Base-by-base conservation (phyloP, 768 basidiomycete genomes). In the Tylopilus plumbeoviolaceoides region DNA sequence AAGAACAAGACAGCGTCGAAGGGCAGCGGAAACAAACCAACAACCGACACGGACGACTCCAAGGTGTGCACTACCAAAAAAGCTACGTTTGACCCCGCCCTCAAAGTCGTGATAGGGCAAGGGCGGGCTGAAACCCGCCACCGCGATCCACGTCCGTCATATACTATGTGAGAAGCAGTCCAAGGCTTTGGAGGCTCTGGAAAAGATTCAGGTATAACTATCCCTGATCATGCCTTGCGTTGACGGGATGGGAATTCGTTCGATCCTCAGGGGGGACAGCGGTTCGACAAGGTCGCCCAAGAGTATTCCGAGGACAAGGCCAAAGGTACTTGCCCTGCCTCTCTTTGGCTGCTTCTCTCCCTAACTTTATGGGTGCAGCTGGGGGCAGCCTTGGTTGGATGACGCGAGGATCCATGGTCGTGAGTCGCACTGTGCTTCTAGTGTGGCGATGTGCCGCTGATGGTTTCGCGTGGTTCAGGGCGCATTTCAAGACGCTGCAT, bases 251-350 rank as follows among this genome's bases (percentile, higher is more conserved):
- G 23, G n/a, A 31, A 42, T 30, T 20, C 17, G 25, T 23, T 20
- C 15, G 30, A 30, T 44, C 38, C 25, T 51, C 79, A 81, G 87
- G 85, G 81, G 55, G 91, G 91, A 21, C 81, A 87, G 61, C 72
- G 87, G 11, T 93, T 93, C 65, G 87, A 91, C 71, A 93, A 91
- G 68, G 87, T 91, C 31, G 91, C 91, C 6, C 85, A 91, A 63
- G 91, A 91, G 62, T 92, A 89, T 59, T 92, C 91, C 1, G 90
- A 91, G 68, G 91, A 93, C 71, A 93, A 93, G 65, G 91, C 91
- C 7, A 93, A 91, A 78, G 80, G 90, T 87, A 7, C 12, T 23
- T 23, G 23, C 43, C 33, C 39, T 38, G 17, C 7, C 10, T 50
- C 4, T n/a, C 28, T n/a, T 50, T 40, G 9, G 27, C 52, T 9